Evolutionary conservation across 2,329 filamentous ascomycete species (phyloP), one percentile per base, ranked within the genome.

Genomic region (Ilyonectria sp.): DNA sequence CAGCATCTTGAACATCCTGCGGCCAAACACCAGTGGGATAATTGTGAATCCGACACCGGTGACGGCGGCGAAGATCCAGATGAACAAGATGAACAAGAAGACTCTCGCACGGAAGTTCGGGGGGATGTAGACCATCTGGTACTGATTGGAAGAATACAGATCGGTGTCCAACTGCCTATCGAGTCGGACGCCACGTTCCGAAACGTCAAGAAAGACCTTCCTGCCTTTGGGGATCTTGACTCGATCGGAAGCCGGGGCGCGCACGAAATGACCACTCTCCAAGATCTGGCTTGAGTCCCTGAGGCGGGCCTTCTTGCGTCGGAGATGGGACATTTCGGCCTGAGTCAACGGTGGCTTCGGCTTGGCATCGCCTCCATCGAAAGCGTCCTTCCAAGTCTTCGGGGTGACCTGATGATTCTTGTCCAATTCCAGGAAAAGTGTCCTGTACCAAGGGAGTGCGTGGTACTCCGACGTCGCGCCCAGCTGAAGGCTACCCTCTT

Each of bases 241-340:
- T 78, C 97, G 94, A 79, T 99, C 96, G 1, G 94, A 97, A 19
- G 94, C 95, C 11, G 96, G 96, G n/a, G 94, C 94, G 52, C 94
- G 91, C 26, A 98, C 95, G 78, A 95, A 98, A 65, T 87, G 89
- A 6, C 96, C 96, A 73, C 95, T 90, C 3, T 88, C 87, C 17
- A 90, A 77, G 65, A 97, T 80, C 66, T 90, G 85, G 1, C 83
- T 80, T 0, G 85, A 80, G 0, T 77, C 71, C n/a, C 89, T 84
- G 0, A 90, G 84, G 0, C 73, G 65, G 2, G 69, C 78, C 79
- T 86, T 90, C 67, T 75, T 83, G 2, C 72, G 71, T 43, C 80
- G 80, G 55, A 84, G 67, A 0, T 67, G 40, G 8, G 71, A 71
- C 73, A 85, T 81, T 40, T 86, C 79, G 1, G 78, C 78, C 2